Conservation (phyloP, 257 asterid species). For the Rehmannia glutinosa region DNA sequence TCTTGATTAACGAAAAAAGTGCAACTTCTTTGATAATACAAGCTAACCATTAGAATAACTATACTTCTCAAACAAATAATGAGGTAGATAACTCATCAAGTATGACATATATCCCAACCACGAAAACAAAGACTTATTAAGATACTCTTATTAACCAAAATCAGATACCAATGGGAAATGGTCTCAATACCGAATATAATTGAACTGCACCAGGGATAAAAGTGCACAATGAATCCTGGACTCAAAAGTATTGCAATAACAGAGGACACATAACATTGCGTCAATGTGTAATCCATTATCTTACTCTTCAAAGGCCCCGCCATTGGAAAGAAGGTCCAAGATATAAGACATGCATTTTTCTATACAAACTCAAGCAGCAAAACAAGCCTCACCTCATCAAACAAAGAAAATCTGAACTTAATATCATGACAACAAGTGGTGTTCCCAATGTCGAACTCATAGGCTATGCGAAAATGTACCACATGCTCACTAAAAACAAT, state of each 20-base stretch:
- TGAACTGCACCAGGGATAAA: background rate
- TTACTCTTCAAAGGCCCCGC: background rate
- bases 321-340: background rate
- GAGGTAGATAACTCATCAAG: background rate
- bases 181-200: background rate
- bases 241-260: background rate
- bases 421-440: background rate
- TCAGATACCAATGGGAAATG: background rate
- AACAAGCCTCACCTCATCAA: background rate
- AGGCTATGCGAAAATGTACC: background rate
- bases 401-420: background rate
- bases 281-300: too few species aligned
- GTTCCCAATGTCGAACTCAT: background rate
- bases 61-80: background rate
- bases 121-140: background rate
- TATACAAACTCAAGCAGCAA: background rate
- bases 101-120: background rate
- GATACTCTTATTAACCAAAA: background rate
- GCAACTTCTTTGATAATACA: background rate
- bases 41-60: background rate
- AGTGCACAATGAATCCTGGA: background rate
- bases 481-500: background rate
- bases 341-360: background rate
- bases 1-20: background rate
- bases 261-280: background rate